Evolutionary conservation across 441 rosid genomes (phyloP).

Genomic region (Capsella rubella): DNA sequence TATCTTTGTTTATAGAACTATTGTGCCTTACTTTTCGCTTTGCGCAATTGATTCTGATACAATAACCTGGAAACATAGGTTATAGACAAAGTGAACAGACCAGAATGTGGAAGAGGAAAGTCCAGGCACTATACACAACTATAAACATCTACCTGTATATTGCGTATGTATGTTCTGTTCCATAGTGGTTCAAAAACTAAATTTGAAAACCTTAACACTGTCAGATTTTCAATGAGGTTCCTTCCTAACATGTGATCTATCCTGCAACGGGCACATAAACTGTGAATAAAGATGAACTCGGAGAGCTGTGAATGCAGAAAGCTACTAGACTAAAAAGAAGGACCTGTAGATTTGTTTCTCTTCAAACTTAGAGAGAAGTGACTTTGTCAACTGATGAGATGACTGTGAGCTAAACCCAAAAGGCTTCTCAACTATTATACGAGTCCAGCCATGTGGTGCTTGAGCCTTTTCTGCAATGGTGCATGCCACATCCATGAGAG

Average conservation of each 20-base stretch:
- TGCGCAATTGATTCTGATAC: constrained; percentile 64
- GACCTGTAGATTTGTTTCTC: constrained; percentile 86
- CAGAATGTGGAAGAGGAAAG: constrained; percentile 16
- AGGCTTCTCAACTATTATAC: constrained; percentile 81
- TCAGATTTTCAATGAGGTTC: constrained; percentile 82
- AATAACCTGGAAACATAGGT: constrained; percentile 56
- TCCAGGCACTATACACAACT: constrained; percentile 3
- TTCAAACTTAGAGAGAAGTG: constrained; percentile 69
- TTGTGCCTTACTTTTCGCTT: constrained; percentile 53
- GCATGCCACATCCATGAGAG: constrained; percentile 73
- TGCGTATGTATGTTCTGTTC: constrained; percentile 75
- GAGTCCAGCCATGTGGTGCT: constrained; percentile 78
- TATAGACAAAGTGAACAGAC: constrained; percentile 29
- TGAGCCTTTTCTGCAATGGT: constrained; percentile 66
- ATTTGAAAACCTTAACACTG: constrained; percentile 81
- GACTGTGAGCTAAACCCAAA: constrained; percentile 72
- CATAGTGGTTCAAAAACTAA: constrained; percentile 87
- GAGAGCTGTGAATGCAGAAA: constrained; percentile 4
- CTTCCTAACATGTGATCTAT: constrained; percentile 85
- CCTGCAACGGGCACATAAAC: constrained; percentile 51
- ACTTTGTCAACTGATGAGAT: constrained; percentile 60
- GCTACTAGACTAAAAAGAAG: constrained; percentile 1
- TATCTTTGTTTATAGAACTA: background rate
- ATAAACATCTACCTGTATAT: constrained; percentile 58
- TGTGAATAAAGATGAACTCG: constrained; percentile 18